phyloP scores from a whole-genome alignment of 1,139 yeast genomes.

The Candida glucosophila region DNA sequence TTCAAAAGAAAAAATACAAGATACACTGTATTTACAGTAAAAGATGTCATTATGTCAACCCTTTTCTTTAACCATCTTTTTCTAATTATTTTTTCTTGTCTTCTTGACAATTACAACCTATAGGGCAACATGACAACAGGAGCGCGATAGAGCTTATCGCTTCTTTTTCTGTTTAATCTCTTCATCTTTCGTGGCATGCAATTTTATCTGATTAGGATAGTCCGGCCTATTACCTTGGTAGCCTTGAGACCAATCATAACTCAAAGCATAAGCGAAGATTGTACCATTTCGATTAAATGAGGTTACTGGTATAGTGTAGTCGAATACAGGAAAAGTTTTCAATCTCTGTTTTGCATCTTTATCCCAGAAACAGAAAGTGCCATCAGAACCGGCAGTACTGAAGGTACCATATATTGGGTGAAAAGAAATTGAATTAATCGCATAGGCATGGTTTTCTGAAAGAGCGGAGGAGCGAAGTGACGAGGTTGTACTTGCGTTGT shows the following conservation, averaged over 20 bases:
- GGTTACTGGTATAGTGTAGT: constrained; percentile 67
- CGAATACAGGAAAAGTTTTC: constrained; percentile 68
- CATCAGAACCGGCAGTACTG: constrained; percentile 93
- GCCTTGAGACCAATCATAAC: constrained; percentile 96
- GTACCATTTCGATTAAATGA: constrained; percentile 79
- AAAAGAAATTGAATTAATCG: constrained; percentile 75
- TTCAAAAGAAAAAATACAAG: too few species aligned
- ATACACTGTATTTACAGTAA: too few species aligned
- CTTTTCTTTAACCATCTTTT: background rate
- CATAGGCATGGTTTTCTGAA: constrained; percentile 50
- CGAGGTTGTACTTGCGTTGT: constrained; percentile 20
- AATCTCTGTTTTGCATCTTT: constrained; percentile 86
- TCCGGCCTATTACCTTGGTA: constrained; percentile 68
- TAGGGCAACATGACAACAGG: background rate
- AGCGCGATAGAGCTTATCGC: constrained; percentile 12
- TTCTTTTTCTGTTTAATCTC: constrained; percentile 78
- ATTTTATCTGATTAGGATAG: constrained; percentile 65
- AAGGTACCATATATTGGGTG: constrained; percentile 91
- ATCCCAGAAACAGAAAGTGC: constrained; percentile 94
- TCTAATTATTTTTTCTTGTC: constrained; percentile 1
- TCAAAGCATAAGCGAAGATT: constrained; percentile 83
- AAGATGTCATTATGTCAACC: background rate
- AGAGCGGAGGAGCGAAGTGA: constrained; percentile 21
- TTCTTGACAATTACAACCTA: background rate
- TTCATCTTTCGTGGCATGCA: constrained; percentile 79